A percentile compares a stretch with the other conserved stretches of the same genome.
phyloP scores from a whole-genome alignment of 2,329 filamentous ascomycete genomes.

The Pleomassaria siparia region DNA sequence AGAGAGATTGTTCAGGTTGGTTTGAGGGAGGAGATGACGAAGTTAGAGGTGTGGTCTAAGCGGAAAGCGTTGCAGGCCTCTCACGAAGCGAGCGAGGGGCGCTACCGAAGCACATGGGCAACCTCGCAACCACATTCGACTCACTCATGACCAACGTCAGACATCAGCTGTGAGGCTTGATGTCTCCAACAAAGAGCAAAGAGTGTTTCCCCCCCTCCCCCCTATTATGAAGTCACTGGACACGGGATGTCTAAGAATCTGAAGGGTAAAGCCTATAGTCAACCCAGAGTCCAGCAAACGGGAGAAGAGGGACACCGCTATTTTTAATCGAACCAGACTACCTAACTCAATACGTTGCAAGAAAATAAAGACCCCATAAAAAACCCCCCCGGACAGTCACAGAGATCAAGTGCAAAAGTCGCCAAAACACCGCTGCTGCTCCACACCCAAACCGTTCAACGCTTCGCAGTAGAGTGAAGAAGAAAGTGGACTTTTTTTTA shows the following conservation, averaged over 20 bases:
- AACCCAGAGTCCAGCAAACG: not conserved
- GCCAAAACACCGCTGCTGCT: conserved; percentile 16
- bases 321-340: conserved; percentile 27
- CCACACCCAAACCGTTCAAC: conserved; percentile 14
- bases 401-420: conserved; percentile 21
- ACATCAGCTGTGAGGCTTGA: too few species aligned
- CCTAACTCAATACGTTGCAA: conserved; percentile 38
- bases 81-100: conserved; percentile 1
- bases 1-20: not conserved
- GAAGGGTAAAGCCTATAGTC: conserved; percentile 20
- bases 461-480: conserved; percentile 20
- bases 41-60: conserved; percentile 20
- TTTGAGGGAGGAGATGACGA: conserved; percentile 23
- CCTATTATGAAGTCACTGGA: not conserved
- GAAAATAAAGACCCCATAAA: conserved; percentile 10
- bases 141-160: not conserved
- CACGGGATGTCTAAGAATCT: too few species aligned
- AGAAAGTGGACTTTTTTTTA: conserved; percentile 20
- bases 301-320: conserved; percentile 21
- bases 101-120: not conserved
- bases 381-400: conserved; percentile 10
- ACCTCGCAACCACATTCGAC: not conserved
- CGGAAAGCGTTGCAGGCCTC: conserved; percentile 13
- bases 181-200: too few species aligned
- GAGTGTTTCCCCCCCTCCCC: too few species aligned